These are phyloP conservation scores for Rusavskia elegans DNA, from an alignment of 495 filamentous ascomycete species.

Conservation along the genomic window DNA sequence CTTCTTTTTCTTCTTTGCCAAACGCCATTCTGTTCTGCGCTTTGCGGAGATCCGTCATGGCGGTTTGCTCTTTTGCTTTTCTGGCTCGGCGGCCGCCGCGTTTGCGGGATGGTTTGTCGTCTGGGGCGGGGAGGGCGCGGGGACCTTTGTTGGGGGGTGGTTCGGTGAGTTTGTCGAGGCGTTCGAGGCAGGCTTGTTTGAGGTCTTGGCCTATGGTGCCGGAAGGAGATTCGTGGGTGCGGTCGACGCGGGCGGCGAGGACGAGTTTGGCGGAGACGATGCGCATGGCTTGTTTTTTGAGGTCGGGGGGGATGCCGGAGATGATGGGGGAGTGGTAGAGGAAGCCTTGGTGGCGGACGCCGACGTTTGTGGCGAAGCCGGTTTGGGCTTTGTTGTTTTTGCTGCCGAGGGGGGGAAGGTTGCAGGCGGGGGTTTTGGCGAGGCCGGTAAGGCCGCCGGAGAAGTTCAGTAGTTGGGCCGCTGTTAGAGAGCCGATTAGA, in stretches of 20 bases:
- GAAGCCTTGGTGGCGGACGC: conserved; percentile 83
- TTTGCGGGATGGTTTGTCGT: conserved; percentile 89
- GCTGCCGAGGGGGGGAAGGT: conserved; percentile 74
- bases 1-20: conserved; percentile 88
- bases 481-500: conserved; percentile 85
- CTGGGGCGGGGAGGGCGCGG: conserved; percentile 79
- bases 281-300: conserved; percentile 89
- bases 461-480: conserved; percentile 89
- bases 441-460: conserved; percentile 77
- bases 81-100: conserved; percentile 81
- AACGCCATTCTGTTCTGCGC: conserved; percentile 94
- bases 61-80: conserved; percentile 91
- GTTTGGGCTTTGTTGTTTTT: conserved; percentile 70
- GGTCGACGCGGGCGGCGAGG: conserved; percentile 76
- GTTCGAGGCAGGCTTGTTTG: conserved; percentile 63
- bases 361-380: conserved; percentile 87
- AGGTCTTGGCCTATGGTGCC: conserved; percentile 77
- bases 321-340: conserved; percentile 85
- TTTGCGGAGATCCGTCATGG: conserved; percentile 94
- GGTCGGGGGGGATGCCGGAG: conserved; percentile 61
- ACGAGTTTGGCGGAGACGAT: conserved; percentile 89
- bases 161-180: conserved; percentile 87
- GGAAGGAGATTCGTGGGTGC: conserved; percentile 66
- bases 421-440: conserved; percentile 84
- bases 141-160: conserved; percentile 82